A percentile compares a stretch with the other conserved stretches of the same genome.
Evolutionary conservation across 2,329 filamentous ascomycete genomes (phyloP).

Genomic region (Cladosporium sp.): DNA sequence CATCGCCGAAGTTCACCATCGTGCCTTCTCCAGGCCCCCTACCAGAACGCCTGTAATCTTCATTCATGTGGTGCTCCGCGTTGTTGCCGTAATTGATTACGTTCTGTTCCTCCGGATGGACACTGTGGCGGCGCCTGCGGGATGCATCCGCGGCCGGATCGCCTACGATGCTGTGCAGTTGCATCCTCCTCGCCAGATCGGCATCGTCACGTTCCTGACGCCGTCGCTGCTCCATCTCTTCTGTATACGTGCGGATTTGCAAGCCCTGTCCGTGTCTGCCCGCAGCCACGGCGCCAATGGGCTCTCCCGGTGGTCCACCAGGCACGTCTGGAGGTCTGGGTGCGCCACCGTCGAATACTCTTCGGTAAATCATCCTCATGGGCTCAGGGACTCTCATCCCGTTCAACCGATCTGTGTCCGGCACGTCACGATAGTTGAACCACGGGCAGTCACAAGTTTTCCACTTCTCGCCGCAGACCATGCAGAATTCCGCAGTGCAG

Average conservation of each 20-base stretch:
- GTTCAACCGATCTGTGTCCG: constrained; percentile 52
- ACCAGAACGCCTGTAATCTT: constrained; percentile 45
- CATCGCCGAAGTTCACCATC: constrained; percentile 31
- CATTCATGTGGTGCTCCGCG: constrained; percentile 57
- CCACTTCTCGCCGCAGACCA: constrained; percentile 78
- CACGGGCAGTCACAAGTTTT: constrained; percentile 78
- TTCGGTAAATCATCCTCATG: constrained; percentile 35
- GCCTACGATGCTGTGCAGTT: constrained; percentile 38
- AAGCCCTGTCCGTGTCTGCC: constrained; percentile 7
- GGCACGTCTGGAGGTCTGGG: constrained; percentile 17
- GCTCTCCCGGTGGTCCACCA: constrained; percentile 14
- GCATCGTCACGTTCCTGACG: constrained; percentile 46
- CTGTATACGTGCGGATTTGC: constrained; percentile 29
- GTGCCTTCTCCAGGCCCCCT: constrained; percentile 27
- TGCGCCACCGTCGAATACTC: constrained; percentile 22
- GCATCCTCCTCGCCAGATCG: constrained; percentile 49
- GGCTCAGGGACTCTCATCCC: constrained; percentile 49
- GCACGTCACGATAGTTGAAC: constrained; percentile 58
- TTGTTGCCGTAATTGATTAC: constrained; percentile 43
- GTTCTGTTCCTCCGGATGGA: constrained; percentile 25
- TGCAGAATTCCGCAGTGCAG: constrained; percentile 81
- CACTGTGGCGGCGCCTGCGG: constrained; percentile 33
- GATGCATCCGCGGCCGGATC: constrained; percentile 24
- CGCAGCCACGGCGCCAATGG: constrained; percentile 4
- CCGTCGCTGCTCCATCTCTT: constrained; percentile 37